Percentiles rank a stretch among this genome's conserved stretches.
phyloP scores from a whole-genome alignment of 495 filamentous ascomycete species.

The Neurospora discreta region DNA sequence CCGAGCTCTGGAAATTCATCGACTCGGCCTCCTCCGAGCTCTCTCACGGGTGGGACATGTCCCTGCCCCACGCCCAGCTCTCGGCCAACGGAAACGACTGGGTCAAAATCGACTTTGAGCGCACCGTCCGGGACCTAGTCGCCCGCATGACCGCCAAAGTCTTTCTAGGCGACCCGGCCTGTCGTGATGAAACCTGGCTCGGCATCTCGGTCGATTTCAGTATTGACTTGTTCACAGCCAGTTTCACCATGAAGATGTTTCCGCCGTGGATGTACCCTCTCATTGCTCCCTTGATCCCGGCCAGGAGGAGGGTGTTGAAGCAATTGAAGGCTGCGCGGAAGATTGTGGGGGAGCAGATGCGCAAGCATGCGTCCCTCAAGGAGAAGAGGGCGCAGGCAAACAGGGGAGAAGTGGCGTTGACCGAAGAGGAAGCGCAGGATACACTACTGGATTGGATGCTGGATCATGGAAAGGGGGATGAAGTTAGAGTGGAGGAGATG shows the following conservation, averaged over 20 bases:
- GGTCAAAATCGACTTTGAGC: background rate
- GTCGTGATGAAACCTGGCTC: background rate
- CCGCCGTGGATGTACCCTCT: background rate
- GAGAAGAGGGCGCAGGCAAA: background rate
- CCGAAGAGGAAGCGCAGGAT: background rate
- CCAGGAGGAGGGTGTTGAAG: background rate
- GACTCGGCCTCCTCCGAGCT: background rate
- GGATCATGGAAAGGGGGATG: background rate
- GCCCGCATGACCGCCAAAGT: background rate
- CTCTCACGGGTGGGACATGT: background rate
- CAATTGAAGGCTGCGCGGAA: background rate
- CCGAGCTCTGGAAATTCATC: background rate
- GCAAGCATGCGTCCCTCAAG: background rate
- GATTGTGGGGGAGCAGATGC: background rate
- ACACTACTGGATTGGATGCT: background rate
- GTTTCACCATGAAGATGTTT: background rate
- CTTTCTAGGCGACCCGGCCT: background rate
- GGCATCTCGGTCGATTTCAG: background rate
- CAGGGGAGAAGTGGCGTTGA: background rate
- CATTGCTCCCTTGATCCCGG: background rate
- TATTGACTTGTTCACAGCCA: background rate
- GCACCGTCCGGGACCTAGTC: background rate
- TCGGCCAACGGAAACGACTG: background rate
- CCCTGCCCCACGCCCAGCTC: background rate
- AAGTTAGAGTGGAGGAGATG: background rate